These are phyloP conservation scores for Narthecium ossifragum DNA, from an alignment of 106 monocot genomes.

Conservation along the genomic window DNA sequence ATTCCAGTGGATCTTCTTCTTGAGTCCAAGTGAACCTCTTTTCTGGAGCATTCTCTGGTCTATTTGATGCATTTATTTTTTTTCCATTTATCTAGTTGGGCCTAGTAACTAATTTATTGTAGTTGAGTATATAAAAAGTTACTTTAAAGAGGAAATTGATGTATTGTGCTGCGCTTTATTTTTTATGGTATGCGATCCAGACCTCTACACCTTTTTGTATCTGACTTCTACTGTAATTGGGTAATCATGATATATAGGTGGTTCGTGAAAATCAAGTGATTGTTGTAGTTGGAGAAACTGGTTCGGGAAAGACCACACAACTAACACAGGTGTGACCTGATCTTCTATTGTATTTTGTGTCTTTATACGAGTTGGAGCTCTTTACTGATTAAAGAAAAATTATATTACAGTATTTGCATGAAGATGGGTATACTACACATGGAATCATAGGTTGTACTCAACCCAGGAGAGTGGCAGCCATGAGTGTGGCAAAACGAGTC, in stretches of 20 bases:
- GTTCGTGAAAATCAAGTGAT: constrained; percentile 93
- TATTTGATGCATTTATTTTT: too few relatives aligned
- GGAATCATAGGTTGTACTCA: constrained; percentile 92
- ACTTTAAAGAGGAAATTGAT: too few relatives aligned
- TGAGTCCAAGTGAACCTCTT: too few relatives aligned
- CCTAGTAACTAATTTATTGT: too few relatives aligned
- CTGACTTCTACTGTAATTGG: too few relatives aligned
- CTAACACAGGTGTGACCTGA: constrained; percentile 56
- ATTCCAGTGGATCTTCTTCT: too few relatives aligned
- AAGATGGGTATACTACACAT: constrained; percentile 61
- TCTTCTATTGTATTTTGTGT: neutral
- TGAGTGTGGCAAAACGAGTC: constrained; percentile 95
- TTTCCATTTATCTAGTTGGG: too few relatives aligned
- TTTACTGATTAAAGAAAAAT: neutral
- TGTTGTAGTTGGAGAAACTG: constrained; percentile 96
- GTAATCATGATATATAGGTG: constrained; percentile 66
- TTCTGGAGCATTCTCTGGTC: too few relatives aligned
- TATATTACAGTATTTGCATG: constrained; percentile 65
- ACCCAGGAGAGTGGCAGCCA: constrained; percentile 94
- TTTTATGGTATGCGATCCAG: too few relatives aligned
- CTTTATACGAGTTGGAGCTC: neutral
- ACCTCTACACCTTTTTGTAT: too few relatives aligned
- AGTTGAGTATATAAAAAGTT: too few relatives aligned
- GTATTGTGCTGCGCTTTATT: too few relatives aligned
- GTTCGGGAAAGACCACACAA: constrained; percentile 94